A percentile compares a stretch with the other conserved stretches of the same genome.
These are phyloP conservation scores for Diaporthe humulicola DNA, from an alignment of 2,329 filamentous ascomycete species.

Conservation along the genomic window DNA sequence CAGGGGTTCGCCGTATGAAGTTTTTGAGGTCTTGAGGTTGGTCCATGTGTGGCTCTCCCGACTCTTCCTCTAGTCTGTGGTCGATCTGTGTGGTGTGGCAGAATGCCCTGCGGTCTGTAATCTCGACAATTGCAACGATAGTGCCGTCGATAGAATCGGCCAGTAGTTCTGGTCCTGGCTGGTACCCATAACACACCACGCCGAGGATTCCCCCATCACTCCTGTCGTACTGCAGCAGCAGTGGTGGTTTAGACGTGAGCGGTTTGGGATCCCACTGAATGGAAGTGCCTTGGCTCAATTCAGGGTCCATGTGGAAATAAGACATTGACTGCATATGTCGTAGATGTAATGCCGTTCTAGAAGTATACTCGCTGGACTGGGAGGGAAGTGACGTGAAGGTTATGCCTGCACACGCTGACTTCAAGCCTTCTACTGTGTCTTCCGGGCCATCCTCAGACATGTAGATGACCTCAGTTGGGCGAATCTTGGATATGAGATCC, in stretches of 20 bases:
- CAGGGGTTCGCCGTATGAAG: slow-evolving; percentile 57
- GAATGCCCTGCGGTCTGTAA: slow-evolving; percentile 68
- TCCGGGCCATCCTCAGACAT: slow-evolving; percentile 74
- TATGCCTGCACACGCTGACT: slow-evolving; percentile 55
- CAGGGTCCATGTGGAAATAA: slow-evolving; percentile 74
- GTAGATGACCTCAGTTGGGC: slow-evolving; percentile 75
- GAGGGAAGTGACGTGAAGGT: slow-evolving; percentile 69
- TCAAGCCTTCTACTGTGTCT: slow-evolving; percentile 68
- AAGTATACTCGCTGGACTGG: slow-evolving; percentile 66
- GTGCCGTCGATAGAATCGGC: slow-evolving; percentile 77
- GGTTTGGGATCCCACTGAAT: slow-evolving; percentile 66
- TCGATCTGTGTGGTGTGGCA: slow-evolving; percentile 40
- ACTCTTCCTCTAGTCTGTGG: background rate
- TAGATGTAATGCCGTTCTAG: slow-evolving; percentile 74
- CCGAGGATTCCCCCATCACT: slow-evolving; percentile 68
- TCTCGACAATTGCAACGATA: slow-evolving; percentile 75
- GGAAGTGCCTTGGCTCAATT: slow-evolving; percentile 35
- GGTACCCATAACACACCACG: slow-evolving; percentile 76
- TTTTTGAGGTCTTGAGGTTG: slow-evolving; percentile 32
- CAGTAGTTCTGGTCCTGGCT: slow-evolving; percentile 69
- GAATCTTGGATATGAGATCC: slow-evolving; percentile 66
- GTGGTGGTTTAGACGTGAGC: slow-evolving; percentile 69
- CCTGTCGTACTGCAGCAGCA: slow-evolving; percentile 72
- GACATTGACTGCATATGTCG: slow-evolving; percentile 84
- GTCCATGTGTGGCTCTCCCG: background rate